Base-by-base conservation (phyloP, 163 green algal species). In the Chlamydomonas reinhardtii region DNA sequence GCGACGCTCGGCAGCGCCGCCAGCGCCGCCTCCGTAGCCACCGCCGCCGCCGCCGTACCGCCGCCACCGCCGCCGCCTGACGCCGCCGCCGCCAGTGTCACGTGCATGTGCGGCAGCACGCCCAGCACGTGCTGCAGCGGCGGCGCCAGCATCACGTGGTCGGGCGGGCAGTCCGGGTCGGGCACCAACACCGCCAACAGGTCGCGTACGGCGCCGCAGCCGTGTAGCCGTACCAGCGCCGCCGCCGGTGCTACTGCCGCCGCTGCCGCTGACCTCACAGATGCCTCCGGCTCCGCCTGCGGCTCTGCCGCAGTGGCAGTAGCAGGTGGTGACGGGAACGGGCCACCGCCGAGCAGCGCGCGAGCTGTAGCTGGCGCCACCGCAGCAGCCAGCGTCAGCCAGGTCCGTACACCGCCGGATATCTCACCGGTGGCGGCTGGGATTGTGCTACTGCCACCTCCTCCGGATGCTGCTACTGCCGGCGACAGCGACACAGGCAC, bases 101-200 rank as follows among this genome's bases (percentile, higher is more conserved):
- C 76, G 22, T 84, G 85, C 69, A 78, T 79, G 75, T 92, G 89
- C 66, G 76, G 69, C 70, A 74, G 73, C 68, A 93, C 54, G 31
- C 73, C 78, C 52, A 94, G 85, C 59, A 74, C 81, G 31, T 86
- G 81, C 74, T 92, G 87, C 68, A 93, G 52, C 20, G 92, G 83
- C n/a, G 88, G 87, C 34, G 91, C 82, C 72, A 94, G 73, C 82
- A 87, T 84, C 29, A 92, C 88, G 75, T 94, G 90, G 15, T 89
- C 92, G 48, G 54, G 80, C 69, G 84, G 56, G n/a, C 83, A 84
- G 25, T 37, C 73, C 37, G 76, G 61, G 59, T 86, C 69, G 59
- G 89, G 35, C 59, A 86, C 52, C 75, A 89, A 34, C 37, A 88
- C 73, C 4, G 35, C 70, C 24, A 74, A 27, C 24, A 86, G 35